Percentiles rank a stretch among this genome's conserved stretches.
These are phyloP conservation scores for Yamadazyma sp. DNA, from an alignment of 1,139 yeast species.

Conservation along the genomic window DNA sequence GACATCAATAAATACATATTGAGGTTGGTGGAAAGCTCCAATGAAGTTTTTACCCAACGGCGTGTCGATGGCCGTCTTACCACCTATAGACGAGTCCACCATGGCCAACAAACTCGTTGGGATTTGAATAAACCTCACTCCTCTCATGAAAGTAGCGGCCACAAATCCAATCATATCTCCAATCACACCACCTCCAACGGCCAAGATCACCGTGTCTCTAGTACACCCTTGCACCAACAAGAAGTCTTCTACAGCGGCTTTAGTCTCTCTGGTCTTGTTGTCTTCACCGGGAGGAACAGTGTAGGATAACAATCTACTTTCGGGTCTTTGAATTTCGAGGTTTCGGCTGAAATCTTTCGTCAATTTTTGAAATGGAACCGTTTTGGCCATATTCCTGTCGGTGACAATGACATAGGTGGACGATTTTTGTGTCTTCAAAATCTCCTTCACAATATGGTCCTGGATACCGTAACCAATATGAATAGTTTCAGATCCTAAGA, in stretches of 20 bases:
- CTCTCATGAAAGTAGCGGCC: constrained; percentile 99
- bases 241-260: constrained; percentile 92
- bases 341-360: constrained; percentile 31
- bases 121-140: constrained; percentile 89
- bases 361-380: constrained; percentile 56
- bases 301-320: constrained; percentile 69
- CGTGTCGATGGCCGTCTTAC: constrained; percentile 98
- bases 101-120: constrained; percentile 93
- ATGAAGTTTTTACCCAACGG: constrained; percentile 93
- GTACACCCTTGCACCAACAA: constrained; percentile 87
- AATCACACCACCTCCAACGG: constrained; percentile 98
- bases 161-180: constrained; percentile 99
- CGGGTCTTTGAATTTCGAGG: constrained; percentile 33
- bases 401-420: constrained; percentile 92
- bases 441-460: constrained; percentile 71
- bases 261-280: constrained; percentile 82
- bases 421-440: constrained; percentile 62
- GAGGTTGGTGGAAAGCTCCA: constrained; percentile 98
- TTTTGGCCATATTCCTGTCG: constrained; percentile 75
- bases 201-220: constrained; percentile 90
- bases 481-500: constrained; percentile 81
- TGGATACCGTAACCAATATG: constrained; percentile 88
- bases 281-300: constrained; percentile 92
- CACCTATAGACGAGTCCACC: constrained; percentile 99
- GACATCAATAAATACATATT: constrained; percentile 83